A percentile compares a stretch with the other conserved stretches of the same genome.
phyloP scores from a whole-genome alignment of 176 grass and related monocot species.

The Oryza meridionalis region DNA sequence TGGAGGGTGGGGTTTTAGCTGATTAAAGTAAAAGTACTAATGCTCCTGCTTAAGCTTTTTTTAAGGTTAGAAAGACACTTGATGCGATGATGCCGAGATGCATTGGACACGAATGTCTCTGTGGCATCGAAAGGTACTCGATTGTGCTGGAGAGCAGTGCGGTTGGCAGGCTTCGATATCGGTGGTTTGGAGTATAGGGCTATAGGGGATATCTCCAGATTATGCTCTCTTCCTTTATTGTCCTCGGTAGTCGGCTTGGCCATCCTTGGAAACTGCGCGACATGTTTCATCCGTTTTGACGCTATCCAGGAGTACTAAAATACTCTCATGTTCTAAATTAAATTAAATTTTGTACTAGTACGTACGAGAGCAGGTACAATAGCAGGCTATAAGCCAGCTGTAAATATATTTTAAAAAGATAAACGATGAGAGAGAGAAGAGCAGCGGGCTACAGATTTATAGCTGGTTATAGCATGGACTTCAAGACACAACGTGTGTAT shows the following conservation, averaged over 20 bases:
- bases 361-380: no score
- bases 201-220: conserved; percentile 24
- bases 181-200: not conserved
- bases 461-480: no score
- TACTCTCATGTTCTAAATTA: no score
- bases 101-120: conserved; percentile 34
- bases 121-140: conserved; percentile 21
- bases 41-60: not conserved
- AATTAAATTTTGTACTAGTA: no score
- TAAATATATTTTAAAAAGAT: no score
- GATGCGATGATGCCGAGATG: conserved; percentile 16
- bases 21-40: not conserved
- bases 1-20: not conserved
- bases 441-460: no score
- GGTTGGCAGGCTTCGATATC: conserved; percentile 4
- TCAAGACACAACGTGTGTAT: no score
- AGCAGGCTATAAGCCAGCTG: no score
- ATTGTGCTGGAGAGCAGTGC: not conserved
- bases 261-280: conserved; percentile 1
- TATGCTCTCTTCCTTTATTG: not conserved
- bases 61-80: conserved; percentile 11
- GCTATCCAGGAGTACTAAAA: not conserved
- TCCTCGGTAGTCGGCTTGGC: conserved; percentile 1
- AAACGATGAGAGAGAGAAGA: no score
- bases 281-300: not conserved